Base-by-base conservation (phyloP, 352 stramenopile species). In the Phytophthora citricola region DNA sequence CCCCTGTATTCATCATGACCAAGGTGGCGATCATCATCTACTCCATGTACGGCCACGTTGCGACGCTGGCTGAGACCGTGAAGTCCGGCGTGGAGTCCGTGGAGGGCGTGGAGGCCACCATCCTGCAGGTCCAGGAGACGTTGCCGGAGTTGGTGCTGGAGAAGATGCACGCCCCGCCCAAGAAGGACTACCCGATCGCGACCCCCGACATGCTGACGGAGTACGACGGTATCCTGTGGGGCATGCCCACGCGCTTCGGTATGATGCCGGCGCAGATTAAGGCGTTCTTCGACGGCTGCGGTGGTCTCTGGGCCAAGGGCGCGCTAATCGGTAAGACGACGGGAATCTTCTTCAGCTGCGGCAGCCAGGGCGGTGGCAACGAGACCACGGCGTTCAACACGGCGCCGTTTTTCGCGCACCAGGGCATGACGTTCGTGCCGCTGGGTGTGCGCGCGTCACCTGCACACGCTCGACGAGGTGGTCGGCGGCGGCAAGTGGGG, bases 221-320 rank as follows among this genome's bases (percentile, higher is more conserved):
- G 17, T 71, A 66, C 22, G 60, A 68, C 50, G 60, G 60, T 15
- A 68, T 68, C 26, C 32, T 97, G 27, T 97, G 97, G 58, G 91
- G 91, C 44, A 71, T 97, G 58, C 80, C 83, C 17, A 95, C 89
- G 34, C 83, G 91, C 26, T 97, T 92, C 62, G 90, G 90, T 66
- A 85, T 85, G 56, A 49, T 82, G 26, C 63, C 74, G 6, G 74
- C 89, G 12, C 89, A 96, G 78, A 76, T 94, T 32, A 93, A 94
- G 77, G 66, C 76, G 27, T 83, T 94, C 58, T 86, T 92, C 41
- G 89, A 96, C 71, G 62, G 68, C 8, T 90, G 73, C 24, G 87
- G 88, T 17, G 58, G 60, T 14, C 68, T 93, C 9, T 96, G 86
- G 86, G 55, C 78, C 41, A 78, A 58, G 32, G 87, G 88, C 20